phyloP scores from a whole-genome alignment of 306 rosid genomes.

The Pyrus bretschneideri region DNA sequence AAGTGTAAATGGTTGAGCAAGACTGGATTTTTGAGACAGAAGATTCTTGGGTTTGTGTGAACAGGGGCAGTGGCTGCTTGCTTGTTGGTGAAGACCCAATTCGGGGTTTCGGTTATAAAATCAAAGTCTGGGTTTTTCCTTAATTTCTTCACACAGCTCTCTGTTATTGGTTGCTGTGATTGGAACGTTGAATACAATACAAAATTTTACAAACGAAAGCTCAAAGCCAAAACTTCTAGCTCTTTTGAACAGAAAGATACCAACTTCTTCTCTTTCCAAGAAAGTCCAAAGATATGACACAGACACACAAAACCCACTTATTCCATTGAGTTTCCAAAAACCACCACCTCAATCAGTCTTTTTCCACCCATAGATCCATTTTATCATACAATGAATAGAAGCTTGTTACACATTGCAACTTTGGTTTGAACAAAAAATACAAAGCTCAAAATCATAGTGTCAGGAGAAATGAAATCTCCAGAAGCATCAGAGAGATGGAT shows the following conservation, averaged over 20 bases:
- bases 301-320: not conserved
- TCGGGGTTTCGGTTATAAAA: not conserved
- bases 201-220: constrained; percentile 3
- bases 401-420: not conserved
- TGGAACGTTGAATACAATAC: constrained; percentile 1
- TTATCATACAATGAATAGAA: not conserved
- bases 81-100: constrained; percentile 31
- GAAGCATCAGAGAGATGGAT: not conserved
- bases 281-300: not conserved
- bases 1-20: constrained; percentile 6
- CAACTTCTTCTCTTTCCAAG: not conserved
- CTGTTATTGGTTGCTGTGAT: constrained; percentile 13
- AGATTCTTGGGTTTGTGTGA: constrained; percentile 12
- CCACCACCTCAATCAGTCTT: not conserved
- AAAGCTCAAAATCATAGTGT: constrained; percentile 25
- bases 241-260: constrained; percentile 5
- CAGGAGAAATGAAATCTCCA: not conserved
- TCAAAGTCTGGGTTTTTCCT: not conserved
- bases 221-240: not conserved
- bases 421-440: not conserved
- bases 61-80: not conserved
- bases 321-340: not conserved
- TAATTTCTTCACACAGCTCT: constrained; percentile 1
- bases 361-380: not conserved
- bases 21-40: constrained; percentile 15